Percentiles rank a stretch among this genome's conserved stretches.
These are phyloP conservation scores for Trametes elegans DNA, from an alignment of 768 basidiomycete species.

Conservation along the genomic window DNA sequence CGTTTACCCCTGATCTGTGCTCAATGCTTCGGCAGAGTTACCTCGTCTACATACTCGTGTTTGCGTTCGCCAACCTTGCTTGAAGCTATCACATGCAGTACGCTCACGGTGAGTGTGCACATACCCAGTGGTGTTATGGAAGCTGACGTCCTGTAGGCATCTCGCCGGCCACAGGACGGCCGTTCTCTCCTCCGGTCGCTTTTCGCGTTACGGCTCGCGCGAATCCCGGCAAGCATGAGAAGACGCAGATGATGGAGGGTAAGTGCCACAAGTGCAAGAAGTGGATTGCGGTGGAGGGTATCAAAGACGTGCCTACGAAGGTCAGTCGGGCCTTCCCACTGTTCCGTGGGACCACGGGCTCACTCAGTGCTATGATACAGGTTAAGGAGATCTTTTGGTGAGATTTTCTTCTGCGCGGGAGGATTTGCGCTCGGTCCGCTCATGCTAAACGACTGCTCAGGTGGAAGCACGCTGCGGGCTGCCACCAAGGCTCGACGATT, in stretches of 20 bases:
- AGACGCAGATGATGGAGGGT: slow-evolving; percentile 58
- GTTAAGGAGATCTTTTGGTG: slow-evolving; percentile 78
- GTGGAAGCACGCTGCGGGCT: slow-evolving; percentile 84
- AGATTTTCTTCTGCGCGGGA: background rate
- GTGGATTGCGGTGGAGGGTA: slow-evolving; percentile 72
- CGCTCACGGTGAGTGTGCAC: slow-evolving; percentile 53
- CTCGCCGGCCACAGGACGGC: slow-evolving; percentile 61
- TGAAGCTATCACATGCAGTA: slow-evolving; percentile 82
- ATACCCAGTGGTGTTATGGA: background rate
- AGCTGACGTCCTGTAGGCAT: slow-evolving; percentile 48
- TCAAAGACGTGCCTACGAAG: slow-evolving; percentile 74
- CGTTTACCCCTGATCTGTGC: background rate
- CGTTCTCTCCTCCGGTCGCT: slow-evolving; percentile 74
- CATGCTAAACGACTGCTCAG: slow-evolving; percentile 33
- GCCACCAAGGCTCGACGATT: slow-evolving; percentile 60
- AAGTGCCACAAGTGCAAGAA: slow-evolving; percentile 74
- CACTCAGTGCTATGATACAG: slow-evolving; percentile 31
- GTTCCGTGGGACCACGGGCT: background rate
- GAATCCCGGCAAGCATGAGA: slow-evolving; percentile 58
- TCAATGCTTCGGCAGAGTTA: background rate
- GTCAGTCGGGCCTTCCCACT: slow-evolving; percentile 31
- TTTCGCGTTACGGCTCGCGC: slow-evolving; percentile 51
- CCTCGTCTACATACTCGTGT: background rate
- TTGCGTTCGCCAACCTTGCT: background rate
- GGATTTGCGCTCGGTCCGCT: background rate